Conservation (phyloP, 805 yeast species). For the Lachancea fermentati region DNA sequence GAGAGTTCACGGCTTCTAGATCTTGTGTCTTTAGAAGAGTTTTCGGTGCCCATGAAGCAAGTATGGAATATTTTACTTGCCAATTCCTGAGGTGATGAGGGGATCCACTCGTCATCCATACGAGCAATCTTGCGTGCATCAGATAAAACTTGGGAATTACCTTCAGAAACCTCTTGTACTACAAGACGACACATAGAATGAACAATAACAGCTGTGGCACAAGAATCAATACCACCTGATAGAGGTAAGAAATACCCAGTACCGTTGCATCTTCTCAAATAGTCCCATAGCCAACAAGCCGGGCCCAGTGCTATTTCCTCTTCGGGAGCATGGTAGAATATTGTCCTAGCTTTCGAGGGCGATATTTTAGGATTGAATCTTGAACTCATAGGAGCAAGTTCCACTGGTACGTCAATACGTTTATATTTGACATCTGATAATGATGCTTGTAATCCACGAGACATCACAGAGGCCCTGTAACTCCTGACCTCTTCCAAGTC, state of each 20-base stretch:
- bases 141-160: constrained; percentile 65
- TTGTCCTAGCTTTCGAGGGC: constrained; percentile 49
- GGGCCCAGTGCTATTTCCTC: constrained; percentile 98
- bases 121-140: constrained; percentile 72
- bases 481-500: constrained; percentile 87
- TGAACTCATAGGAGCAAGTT: constrained; percentile 54
- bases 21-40: constrained; percentile 86
- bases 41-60: constrained; percentile 92
- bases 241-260: constrained; percentile 91
- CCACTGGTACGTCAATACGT: constrained; percentile 56
- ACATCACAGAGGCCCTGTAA: constrained; percentile 62
- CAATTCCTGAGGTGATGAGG: constrained; percentile 68
- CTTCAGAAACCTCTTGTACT: constrained; percentile 57
- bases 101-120: constrained; percentile 51
- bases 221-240: constrained; percentile 96
- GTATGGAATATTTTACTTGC: constrained; percentile 78
- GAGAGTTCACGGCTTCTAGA: constrained; percentile 75
- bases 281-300: constrained; percentile 99
- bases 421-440: constrained; percentile 36
- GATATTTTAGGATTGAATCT: constrained; percentile 55
- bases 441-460: constrained; percentile 68
- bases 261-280: constrained; percentile 81
- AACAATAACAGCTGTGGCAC: constrained; percentile 94
- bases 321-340: constrained; percentile 74
- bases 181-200: constrained; percentile 92